phyloP scores from a whole-genome alignment of 2,329 filamentous ascomycete genomes.

The Fusarium anguioides region DNA sequence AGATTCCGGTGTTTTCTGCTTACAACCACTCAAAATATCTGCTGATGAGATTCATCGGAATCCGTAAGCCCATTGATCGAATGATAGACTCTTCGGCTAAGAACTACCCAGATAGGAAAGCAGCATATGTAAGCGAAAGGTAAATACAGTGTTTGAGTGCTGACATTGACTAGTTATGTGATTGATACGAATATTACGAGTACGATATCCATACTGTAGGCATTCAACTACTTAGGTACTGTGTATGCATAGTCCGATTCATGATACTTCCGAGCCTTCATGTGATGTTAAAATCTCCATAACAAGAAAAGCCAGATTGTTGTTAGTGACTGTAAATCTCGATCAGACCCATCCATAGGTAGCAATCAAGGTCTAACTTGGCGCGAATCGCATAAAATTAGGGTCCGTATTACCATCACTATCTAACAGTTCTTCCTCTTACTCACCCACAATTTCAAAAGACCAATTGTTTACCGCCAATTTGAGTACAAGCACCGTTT shows the following conservation, averaged over 20 bases:
- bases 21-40: not conserved
- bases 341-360: no score
- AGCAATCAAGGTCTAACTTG: not conserved
- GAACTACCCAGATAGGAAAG: slow-evolving; percentile 25
- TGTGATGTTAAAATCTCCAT: not conserved
- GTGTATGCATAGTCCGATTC: not conserved
- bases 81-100: slow-evolving; percentile 6
- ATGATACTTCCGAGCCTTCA: not conserved
- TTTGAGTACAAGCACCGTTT: slow-evolving; percentile 28
- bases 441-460: not conserved
- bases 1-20: slow-evolving; percentile 18
- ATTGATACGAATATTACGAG: slow-evolving; percentile 12
- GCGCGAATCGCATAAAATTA: slow-evolving; percentile 2
- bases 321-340: slow-evolving; percentile 1
- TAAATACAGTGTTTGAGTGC: not conserved
- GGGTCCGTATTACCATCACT: not conserved
- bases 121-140: slow-evolving; percentile 2
- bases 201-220: not conserved
- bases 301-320: not conserved
- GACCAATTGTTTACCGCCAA: slow-evolving; percentile 20
- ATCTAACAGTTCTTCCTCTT: not conserved
- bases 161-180: not conserved
- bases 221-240: not conserved
- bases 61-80: slow-evolving; percentile 24
- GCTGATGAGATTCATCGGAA: slow-evolving; percentile 3